Evolutionary conservation across 306 rosid species (phyloP), one percentile per base, ranked within the genome.

Genomic region (Mimosa pudica): DNA sequence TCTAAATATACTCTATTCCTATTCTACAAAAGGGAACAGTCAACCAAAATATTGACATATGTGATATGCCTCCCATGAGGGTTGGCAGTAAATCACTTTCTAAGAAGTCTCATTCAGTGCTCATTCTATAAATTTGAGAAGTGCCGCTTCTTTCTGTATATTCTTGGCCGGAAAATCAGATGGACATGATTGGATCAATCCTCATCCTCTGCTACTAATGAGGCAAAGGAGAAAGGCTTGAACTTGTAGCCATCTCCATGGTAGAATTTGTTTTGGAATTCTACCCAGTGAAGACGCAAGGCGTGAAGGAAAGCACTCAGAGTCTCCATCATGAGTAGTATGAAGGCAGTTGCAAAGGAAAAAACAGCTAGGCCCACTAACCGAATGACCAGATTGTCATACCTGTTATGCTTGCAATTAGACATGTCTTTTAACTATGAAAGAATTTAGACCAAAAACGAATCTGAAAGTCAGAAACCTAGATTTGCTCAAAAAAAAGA

Each of bases 281-380:
- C 97, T 42, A 93, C 93, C 98, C 97, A 93, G 72, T 93, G 98
- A 79, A 93, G 98, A 86, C 97, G 98, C 85, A 93, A 73, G 79
- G 98, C 97, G 52, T 93, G 98, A 80, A 93, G 98, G 86, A 93
- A 93, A 69, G 98, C 97, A 67, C 98, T 89, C 3, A 93, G 90
- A n/a, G 90, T 85, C 89, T 93, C 97, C 98, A 93, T 91, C 95
- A 93, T 93, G 58, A 93, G 93, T 32, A 93, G 85, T 82, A 93
- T 90, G 82, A 93, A 93, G n/a, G 98, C 98, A 60, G 98, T 91
- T n/a, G 98, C 95, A 83, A 93, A 93, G 73, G 98, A 86, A 73
- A 93, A 93, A 81, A 93, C 93, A 51, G 88, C 87, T 80, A 91
- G 80, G 77, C 97, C 98, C 70, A 91, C 77, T 79, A 93, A 70